These are phyloP conservation scores for Hepatocystis sp. DNA, from an alignment of 169 alveolate species.

Conservation along the genomic window DNA sequence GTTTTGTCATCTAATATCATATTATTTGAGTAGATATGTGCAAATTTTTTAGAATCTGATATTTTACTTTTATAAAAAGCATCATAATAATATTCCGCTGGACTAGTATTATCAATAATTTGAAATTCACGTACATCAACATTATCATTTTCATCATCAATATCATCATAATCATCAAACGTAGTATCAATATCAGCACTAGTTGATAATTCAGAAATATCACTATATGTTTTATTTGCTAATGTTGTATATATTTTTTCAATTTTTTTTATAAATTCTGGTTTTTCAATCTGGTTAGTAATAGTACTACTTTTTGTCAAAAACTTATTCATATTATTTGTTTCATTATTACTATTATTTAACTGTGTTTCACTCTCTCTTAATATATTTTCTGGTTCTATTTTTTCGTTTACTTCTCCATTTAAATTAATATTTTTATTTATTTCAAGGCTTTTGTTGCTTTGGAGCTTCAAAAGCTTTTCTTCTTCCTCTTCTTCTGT, in stretches of 20 bases:
- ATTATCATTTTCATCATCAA: conserved; percentile 37
- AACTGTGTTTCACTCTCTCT: too few species aligned
- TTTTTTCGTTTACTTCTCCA: conserved; percentile 18
- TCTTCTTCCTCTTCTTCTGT: conserved; percentile 7
- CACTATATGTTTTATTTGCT: conserved; percentile 60
- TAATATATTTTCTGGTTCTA: conserved; percentile 3
- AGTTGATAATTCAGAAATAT: conserved; percentile 27
- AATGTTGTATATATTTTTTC: conserved; percentile 40
- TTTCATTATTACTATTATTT: too few species aligned
- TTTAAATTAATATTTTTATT: conserved; percentile 11
- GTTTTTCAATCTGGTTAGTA: too few species aligned
- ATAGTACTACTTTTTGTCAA: too few species aligned
- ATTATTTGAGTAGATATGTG: conserved; percentile 58
- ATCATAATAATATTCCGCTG: conserved; percentile 58
- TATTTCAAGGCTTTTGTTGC: conserved; percentile 1
- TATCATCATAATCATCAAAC: too few species aligned
- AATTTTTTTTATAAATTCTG: conserved; percentile 40
- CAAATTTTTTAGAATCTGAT: conserved; percentile 50
- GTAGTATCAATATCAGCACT: conserved; percentile 34
- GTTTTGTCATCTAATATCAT: conserved; percentile 41
- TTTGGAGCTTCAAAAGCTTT: background rate
- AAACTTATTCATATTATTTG: too few species aligned
- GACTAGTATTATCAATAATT: conserved; percentile 59
- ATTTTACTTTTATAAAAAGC: conserved; percentile 61
- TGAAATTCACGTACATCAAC: conserved; percentile 62